Conservation (phyloP, 1,139 yeast genomes). For the Nakaseomyces uthaithaninus region DNA sequence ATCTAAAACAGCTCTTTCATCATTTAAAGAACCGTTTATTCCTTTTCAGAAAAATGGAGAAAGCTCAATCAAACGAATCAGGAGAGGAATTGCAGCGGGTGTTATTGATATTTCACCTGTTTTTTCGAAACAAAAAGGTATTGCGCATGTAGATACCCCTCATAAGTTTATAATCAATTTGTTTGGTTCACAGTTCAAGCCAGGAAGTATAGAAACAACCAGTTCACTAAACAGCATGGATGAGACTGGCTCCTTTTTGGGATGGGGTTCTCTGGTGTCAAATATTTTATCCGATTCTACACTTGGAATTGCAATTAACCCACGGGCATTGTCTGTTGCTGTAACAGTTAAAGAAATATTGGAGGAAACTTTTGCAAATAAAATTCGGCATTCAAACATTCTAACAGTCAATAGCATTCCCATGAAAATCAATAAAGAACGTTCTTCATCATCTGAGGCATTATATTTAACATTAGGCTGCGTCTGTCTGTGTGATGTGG, state of each 20-base stretch:
- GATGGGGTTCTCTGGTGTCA: constrained; percentile 87
- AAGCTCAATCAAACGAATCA: constrained; percentile 38
- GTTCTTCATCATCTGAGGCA: constrained; percentile 53
- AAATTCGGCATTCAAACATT: constrained; percentile 37
- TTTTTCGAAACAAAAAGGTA: constrained; percentile 58
- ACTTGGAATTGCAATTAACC: constrained; percentile 73
- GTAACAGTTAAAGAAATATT: constrained; percentile 69
- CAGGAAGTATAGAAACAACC: background rate
- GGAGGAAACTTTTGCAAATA: constrained; percentile 37
- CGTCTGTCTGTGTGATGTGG: constrained; percentile 31
- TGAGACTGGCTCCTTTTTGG: constrained; percentile 37
- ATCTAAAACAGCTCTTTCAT: background rate
- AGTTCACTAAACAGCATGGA: constrained; percentile 3
- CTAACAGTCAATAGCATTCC: constrained; percentile 43
- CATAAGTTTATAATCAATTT: constrained; percentile 66
- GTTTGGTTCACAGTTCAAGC: constrained; percentile 56
- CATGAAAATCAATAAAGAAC: constrained; percentile 56
- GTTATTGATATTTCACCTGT: constrained; percentile 78
- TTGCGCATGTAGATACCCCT: constrained; percentile 48
- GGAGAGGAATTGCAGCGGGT: constrained; percentile 84
- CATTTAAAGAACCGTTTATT: constrained; percentile 24
- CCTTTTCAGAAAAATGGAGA: constrained; percentile 17
- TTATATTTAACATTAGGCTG: constrained; percentile 52
- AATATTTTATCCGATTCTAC: constrained; percentile 70
- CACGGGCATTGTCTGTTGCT: constrained; percentile 66